phyloP scores from a whole-genome alignment of 768 basidiomycete species.

The Tulasnella calospora region DNA sequence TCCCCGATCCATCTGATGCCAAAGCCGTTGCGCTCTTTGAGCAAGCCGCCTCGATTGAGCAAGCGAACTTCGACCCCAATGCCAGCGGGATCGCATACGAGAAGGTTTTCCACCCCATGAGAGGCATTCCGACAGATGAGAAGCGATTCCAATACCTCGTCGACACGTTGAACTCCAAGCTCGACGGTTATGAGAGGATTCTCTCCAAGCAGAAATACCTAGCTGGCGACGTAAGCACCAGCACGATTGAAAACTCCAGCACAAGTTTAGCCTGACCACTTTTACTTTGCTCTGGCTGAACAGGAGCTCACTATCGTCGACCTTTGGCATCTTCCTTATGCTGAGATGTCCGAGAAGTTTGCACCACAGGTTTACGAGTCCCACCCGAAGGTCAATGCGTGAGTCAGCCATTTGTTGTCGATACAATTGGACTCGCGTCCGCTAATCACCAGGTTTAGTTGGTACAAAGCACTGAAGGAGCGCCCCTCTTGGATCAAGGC shows the following conservation, averaged over 20 bases:
- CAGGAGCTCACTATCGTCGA: conserved; percentile 14
- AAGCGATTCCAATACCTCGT: conserved; percentile 22
- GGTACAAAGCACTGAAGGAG: background rate
- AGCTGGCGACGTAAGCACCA: conserved; percentile 40
- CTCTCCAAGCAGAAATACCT: conserved; percentile 52
- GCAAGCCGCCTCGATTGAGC: conserved; percentile 49
- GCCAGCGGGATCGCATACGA: conserved; percentile 46
- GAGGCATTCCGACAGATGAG: conserved; percentile 16
- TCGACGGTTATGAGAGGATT: conserved; percentile 56
- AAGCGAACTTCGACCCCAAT: conserved; percentile 49
- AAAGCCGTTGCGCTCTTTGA: conserved; percentile 46
- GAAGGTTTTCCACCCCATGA: conserved; percentile 46
- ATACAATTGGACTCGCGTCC: background rate
- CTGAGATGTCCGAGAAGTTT: conserved; percentile 7
- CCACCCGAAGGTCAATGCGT: background rate
- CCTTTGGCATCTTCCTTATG: conserved; percentile 25
- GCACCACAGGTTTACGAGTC: background rate
- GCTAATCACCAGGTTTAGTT: background rate
- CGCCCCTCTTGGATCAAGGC: background rate
- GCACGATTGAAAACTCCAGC: background rate
- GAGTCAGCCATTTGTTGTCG: background rate
- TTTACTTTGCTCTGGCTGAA: background rate
- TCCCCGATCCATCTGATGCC: conserved; percentile 42
- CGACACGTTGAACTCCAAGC: conserved; percentile 39
- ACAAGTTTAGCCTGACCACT: background rate